Evolutionary conservation across 2,329 filamentous ascomycete genomes (phyloP).

Genomic region (Diaporthe ampelina): DNA sequence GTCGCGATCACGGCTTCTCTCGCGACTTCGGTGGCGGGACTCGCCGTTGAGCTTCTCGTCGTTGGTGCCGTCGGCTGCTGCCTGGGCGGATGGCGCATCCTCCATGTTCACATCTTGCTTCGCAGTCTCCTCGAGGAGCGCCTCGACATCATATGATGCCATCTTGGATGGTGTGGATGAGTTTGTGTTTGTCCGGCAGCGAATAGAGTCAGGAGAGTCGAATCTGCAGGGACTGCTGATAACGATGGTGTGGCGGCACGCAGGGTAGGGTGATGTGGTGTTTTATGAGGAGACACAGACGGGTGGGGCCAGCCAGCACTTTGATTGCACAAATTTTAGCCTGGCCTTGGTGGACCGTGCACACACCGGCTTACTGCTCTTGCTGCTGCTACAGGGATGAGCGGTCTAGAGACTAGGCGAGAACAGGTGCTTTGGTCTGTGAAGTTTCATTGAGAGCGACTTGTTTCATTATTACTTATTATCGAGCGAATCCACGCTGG

Average conservation of each 20-base stretch:
- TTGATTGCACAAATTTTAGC: conserved; percentile 36
- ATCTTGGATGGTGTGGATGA: conserved; percentile 54
- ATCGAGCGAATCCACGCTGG: conserved; percentile 28
- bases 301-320: conserved; percentile 22
- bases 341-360: conserved; percentile 24
- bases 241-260: not conserved
- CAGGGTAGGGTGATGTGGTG: conserved; percentile 9
- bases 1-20: conserved; percentile 49
- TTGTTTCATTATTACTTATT: conserved; percentile 40
- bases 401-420: not conserved
- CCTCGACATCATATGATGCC: conserved; percentile 87
- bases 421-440: conserved; percentile 7
- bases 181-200: not conserved
- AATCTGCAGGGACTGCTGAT: conserved; percentile 4
- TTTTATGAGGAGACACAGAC: conserved; percentile 20
- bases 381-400: not conserved
- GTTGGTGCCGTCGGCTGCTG: conserved; percentile 67
- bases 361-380: not conserved
- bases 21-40: conserved; percentile 58
- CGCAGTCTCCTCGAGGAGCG: conserved; percentile 88
- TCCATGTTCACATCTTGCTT: conserved; percentile 66
- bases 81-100: conserved; percentile 37
- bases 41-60: conserved; percentile 67
- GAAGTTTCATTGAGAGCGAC: conserved; percentile 22
- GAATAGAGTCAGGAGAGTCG: not conserved